phyloP scores from a whole-genome alignment of 163 green algal genomes.

The Coccomyxa subellipsoidea region DNA sequence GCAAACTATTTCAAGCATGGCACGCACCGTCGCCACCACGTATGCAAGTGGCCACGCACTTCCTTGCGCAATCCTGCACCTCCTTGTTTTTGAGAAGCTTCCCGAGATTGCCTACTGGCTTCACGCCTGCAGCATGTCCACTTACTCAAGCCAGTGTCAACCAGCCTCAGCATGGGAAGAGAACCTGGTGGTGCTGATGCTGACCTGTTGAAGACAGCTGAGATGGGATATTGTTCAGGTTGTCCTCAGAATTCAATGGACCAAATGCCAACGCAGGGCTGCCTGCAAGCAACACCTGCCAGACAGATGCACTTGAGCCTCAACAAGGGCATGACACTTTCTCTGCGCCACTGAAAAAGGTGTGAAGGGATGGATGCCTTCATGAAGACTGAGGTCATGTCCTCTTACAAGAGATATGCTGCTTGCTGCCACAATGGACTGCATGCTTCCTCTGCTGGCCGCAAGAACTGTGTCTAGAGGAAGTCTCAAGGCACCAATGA shows the following conservation, averaged over 20 bases:
- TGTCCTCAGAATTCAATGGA: background rate
- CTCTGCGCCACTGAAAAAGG: too few relatives aligned
- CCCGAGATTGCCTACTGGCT: background rate
- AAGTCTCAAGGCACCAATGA: background rate
- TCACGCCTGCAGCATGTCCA: background rate
- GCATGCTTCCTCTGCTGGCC: background rate
- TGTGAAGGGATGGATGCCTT: too few relatives aligned
- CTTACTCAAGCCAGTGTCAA: too few relatives aligned
- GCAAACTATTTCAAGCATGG: too few relatives aligned
- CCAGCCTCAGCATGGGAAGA: background rate
- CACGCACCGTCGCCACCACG: constrained; percentile 7
- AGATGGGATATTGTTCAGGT: background rate
- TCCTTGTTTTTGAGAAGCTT: constrained; percentile 10
- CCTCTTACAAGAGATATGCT: background rate
- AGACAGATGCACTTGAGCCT: background rate
- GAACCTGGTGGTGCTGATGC: background rate
- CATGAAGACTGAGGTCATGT: too few relatives aligned
- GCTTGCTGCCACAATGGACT: background rate
- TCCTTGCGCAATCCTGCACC: constrained; percentile 20
- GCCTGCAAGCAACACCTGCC: background rate
- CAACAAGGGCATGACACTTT: too few relatives aligned
- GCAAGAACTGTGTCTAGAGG: background rate
- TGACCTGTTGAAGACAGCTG: background rate
- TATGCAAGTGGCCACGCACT: constrained; percentile 33
- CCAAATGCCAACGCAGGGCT: background rate